Evolutionary conservation across 352 stramenopile species (phyloP).

Genomic region (Globisporangium rhizosaccharum): DNA sequence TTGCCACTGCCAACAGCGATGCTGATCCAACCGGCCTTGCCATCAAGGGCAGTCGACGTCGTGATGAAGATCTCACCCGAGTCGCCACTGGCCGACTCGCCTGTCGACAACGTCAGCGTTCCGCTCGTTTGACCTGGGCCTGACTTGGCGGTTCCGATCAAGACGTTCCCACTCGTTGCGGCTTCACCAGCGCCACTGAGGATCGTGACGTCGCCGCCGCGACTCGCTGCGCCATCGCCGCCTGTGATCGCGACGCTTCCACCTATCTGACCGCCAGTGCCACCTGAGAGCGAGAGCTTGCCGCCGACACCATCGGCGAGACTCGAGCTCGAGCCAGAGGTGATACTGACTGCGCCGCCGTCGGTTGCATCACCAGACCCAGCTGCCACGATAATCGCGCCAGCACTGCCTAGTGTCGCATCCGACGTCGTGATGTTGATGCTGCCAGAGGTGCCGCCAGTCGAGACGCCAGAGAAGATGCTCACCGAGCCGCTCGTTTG

Average conservation of each 20-base stretch:
- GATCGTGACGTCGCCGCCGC: slow-evolving; percentile 20
- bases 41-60: slow-evolving; percentile 17
- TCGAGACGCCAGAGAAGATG: slow-evolving; percentile 14
- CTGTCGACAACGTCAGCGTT: slow-evolving; percentile 16
- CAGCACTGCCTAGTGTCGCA: slow-evolving; percentile 9
- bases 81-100: slow-evolving; percentile 4
- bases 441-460: slow-evolving; percentile 13
- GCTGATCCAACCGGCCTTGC: slow-evolving; percentile 24
- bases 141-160: slow-evolving; percentile 19
- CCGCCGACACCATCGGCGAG: slow-evolving; percentile 11
- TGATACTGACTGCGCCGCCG: slow-evolving; percentile 22
- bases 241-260: slow-evolving; percentile 27
- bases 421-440: slow-evolving; percentile 21
- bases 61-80: slow-evolving; percentile 26
- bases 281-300: slow-evolving; percentile 12
- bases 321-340: slow-evolving; percentile 18
- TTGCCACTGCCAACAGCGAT: slow-evolving; percentile 21
- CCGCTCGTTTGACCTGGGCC: slow-evolving; percentile 15
- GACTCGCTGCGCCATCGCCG: slow-evolving; percentile 16
- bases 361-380: slow-evolving; percentile 12
- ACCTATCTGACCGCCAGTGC: slow-evolving; percentile 14
- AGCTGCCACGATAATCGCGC: slow-evolving; percentile 15
- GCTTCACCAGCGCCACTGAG: slow-evolving; percentile 14
- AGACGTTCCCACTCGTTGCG: slow-evolving; percentile 18
- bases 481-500: slow-evolving; percentile 9